Conservation (phyloP, 2,329 filamentous ascomycete species). For the Leptographium wingfieldii region DNA sequence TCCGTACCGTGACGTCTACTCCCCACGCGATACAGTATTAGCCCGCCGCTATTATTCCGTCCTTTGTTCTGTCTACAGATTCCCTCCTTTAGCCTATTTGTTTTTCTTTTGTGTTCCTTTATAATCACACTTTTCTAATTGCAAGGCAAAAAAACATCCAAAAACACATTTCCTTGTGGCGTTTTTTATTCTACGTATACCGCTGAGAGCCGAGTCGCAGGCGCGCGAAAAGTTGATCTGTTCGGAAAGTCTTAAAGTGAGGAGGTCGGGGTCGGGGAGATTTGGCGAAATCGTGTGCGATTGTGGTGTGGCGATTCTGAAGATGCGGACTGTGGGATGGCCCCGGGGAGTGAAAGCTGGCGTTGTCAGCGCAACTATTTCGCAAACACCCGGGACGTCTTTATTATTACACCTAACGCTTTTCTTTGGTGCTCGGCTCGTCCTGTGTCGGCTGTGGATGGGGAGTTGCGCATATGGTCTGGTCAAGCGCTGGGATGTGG, state of each 20-base stretch:
- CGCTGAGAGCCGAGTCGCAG: neutral
- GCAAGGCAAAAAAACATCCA: constrained; percentile 17
- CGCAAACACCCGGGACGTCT: neutral
- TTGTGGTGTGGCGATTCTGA: neutral
- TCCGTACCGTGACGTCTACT: constrained; percentile 39
- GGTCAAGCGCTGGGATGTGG: no score
- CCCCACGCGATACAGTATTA: constrained; percentile 35
- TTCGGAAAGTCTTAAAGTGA: neutral
- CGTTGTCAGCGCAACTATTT: neutral
- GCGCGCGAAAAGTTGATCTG: neutral
- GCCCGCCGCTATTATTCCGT: constrained; percentile 39
- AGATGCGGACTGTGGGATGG: neutral
- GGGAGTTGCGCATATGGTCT: neutral
- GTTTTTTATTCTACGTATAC: neutral
- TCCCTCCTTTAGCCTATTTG: constrained; percentile 26
- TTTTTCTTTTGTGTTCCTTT: constrained; percentile 24
- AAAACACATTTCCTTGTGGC: neutral
- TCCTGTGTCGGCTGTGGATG: neutral
- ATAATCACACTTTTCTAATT: constrained; percentile 33
- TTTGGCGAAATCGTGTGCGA: neutral
- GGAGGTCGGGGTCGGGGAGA: neutral
- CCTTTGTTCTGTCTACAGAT: constrained; percentile 24
- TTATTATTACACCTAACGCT: neutral
- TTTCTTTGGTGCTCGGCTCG: neutral
- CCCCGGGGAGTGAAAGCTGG: neutral